A percentile compares a stretch with the other conserved stretches of the same genome.
These are phyloP conservation scores for Paramecium biaurelia DNA, from an alignment of 73 alveolate genomes.

Conservation along the genomic window DNA sequence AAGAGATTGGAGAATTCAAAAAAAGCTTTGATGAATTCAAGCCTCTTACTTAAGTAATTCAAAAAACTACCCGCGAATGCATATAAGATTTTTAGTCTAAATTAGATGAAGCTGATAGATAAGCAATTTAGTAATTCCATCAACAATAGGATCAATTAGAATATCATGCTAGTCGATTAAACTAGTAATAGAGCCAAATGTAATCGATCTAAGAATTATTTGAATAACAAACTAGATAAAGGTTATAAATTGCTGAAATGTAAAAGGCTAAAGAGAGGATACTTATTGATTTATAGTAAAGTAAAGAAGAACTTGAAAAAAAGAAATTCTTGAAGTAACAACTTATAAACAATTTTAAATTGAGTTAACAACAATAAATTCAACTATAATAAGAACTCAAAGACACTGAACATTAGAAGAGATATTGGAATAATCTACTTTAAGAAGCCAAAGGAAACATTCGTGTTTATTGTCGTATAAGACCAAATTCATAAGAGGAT, in stretches of 20 bases:
- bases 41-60: neutral
- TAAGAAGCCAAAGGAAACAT: slow-evolving; percentile 13
- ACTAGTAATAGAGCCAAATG: neutral
- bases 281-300: neutral
- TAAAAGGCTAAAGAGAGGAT: neutral
- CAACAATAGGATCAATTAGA: neutral
- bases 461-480: slow-evolving; percentile 31
- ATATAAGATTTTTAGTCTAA: neutral
- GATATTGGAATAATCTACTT: neutral
- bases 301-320: neutral
- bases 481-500: slow-evolving; percentile 26
- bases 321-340: neutral
- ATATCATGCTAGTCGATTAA: neutral
- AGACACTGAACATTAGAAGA: neutral
- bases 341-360: neutral
- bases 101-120: neutral
- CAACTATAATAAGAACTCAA: neutral
- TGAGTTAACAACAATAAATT: neutral
- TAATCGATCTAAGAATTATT: neutral
- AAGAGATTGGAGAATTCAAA: neutral
- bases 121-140: neutral
- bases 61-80: neutral
- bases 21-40: neutral
- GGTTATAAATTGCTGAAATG: neutral
- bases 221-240: neutral